Evolutionary conservation across 2,329 filamentous ascomycete genomes (phyloP), one percentile per base, ranked within the genome.

Genomic region (Colletotrichum tropicale): DNA sequence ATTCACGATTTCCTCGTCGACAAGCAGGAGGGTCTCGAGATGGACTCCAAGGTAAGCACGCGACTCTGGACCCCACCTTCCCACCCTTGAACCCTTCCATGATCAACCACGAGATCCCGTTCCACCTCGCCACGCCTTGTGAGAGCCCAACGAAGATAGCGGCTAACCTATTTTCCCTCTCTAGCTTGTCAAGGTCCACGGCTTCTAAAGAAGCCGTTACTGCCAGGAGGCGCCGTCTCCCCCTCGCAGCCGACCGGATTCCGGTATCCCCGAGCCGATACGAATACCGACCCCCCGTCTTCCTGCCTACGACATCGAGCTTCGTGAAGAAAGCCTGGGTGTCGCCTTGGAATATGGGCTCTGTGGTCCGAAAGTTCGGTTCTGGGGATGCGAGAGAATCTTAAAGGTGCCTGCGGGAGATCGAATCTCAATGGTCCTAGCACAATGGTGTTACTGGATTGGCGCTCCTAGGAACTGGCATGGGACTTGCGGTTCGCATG

Each of bases 1-100:
- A 94, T 96, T 85, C 94, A 96, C 86, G 94, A 97, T 84, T 98
- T 98, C 89, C 92, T 98, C 87, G 92, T 92, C 86, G 94, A 96
- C 88, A 95, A 96, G 90, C 94, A 95, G 87, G 93, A 95, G 84
- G 95, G 95, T 82, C 90, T 97, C 82, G 94, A 94, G 86, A 92
- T 97, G 84, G 94, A 97, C 88, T 91, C 92, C 85, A 96, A 97
- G 91, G 77, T 77, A 66, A 56, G 70, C 30, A 21, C 18, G 18
- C 62, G 64, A 28, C 66, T 24, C 24, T 30, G 21, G 34, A 24
- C 21, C n/a, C 21, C n/a, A 21, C 32, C 6, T 48, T 16, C 30
- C 24, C 28, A 12, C 28, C 21, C 13, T 34, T 26, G 13, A 61
- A 61, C 26, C 30, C 60, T 16, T 61, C 18, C 48, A 52, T 26